Evolutionary conservation across 2,329 filamentous ascomycete species (phyloP), one percentile per base, ranked within the genome.

Genomic region (Venturia aucupariae): DNA sequence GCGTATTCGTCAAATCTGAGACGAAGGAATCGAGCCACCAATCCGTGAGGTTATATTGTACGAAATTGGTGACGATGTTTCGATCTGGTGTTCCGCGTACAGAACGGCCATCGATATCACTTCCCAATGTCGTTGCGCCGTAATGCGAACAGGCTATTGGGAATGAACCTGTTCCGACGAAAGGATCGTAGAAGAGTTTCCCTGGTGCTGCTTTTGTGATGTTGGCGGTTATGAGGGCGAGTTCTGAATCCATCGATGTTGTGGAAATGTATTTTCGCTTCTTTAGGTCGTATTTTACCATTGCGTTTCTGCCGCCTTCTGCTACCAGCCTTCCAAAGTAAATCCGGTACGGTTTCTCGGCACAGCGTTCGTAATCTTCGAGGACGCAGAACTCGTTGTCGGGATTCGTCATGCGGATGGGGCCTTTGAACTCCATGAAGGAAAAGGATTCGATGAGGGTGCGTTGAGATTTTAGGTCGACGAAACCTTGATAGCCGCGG

Each of bases 221-320:
- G 72, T 97, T 99, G 1, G 93, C 94, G 0, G 92, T 97, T 27
- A 99, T 80, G 0, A 99, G 82, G 15, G 92, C 90, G 54, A 99
- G 81, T 74, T 97, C 94, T 0, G 93, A 90, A 73, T 99, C 94
- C 94, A 99, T 97, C 57, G 90, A 94, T 0, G 94, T 99, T 0
- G 93, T 97, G 69, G 89, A 91, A 70, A 99, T 97, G 73, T 99
- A 99, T 46, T 84, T 83, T 35, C 94, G 82, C 76, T 96, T 96
- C 80, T 99, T 99, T 27, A 99, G 81, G 73, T 96, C 92, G 71
- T 92, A 95, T 30, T 83, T 88, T 42, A 84, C 79, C 39, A 90
- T 81, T 5, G 87, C 80, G 63, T 89, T 84, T 55, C 93, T 83
- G 3, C 83, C 84, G 2, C 64, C 64, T 19, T 89, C 87, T 15